Conservation (phyloP, 2,329 filamentous ascomycete species). For the Cladosporium sp. region DNA sequence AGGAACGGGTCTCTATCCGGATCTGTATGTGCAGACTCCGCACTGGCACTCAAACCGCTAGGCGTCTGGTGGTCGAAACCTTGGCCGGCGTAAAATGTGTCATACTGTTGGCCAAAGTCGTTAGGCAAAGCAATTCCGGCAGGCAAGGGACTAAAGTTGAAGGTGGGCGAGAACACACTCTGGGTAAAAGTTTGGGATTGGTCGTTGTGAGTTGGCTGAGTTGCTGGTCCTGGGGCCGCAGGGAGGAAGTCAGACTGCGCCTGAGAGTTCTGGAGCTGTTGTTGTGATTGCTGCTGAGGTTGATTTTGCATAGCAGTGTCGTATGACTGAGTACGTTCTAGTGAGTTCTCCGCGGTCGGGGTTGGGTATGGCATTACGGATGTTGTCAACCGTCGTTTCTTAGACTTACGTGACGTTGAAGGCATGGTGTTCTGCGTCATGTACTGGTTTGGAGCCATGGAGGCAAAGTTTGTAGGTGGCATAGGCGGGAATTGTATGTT, state of each 20-base stretch:
- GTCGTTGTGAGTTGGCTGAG: constrained; percentile 1
- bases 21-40: constrained; percentile 38
- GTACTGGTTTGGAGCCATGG: constrained; percentile 16
- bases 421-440: constrained; percentile 20
- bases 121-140: constrained; percentile 14
- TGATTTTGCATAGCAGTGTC: constrained; percentile 12
- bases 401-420: constrained; percentile 14
- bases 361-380: constrained; percentile 22
- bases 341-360: constrained; percentile 12
- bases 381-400: constrained; percentile 23
- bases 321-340: constrained; percentile 14
- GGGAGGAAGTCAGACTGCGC: constrained; percentile 7
- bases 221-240: background rate
- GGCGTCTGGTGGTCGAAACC: constrained; percentile 41
- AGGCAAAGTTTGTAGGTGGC: background rate
- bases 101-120: constrained; percentile 15
- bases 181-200: constrained; percentile 23
- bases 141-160: constrained; percentile 29
- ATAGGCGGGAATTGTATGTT: background rate
- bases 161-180: constrained; percentile 40
- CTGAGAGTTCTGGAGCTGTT: constrained; percentile 5
- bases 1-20: constrained; percentile 76
- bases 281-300: constrained; percentile 12
- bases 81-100: constrained; percentile 20
- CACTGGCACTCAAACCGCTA: constrained; percentile 38